A percentile compares a stretch with the other conserved stretches of the same genome.
Evolutionary conservation across 2,329 filamentous ascomycete genomes (phyloP).

Genomic region (Aspergillus japonicus): DNA sequence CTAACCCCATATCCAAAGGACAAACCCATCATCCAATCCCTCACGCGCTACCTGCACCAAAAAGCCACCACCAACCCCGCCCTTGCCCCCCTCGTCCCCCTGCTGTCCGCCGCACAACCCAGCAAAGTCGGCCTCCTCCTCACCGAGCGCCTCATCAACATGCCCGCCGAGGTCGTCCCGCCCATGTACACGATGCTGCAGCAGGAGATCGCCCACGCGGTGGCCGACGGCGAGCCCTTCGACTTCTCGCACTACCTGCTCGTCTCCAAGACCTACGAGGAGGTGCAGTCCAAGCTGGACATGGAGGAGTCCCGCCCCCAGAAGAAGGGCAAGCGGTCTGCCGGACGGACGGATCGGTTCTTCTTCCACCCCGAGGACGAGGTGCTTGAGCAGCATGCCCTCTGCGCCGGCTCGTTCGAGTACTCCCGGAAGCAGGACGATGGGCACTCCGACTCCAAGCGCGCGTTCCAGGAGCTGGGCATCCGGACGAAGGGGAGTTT

Average conservation of each 20-base stretch:
- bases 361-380: constrained; percentile 98
- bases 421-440: constrained; percentile 78
- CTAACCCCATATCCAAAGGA: constrained; percentile 37
- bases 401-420: constrained; percentile 67
- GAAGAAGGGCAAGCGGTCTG: constrained; percentile 64
- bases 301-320: constrained; percentile 60
- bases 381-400: constrained; percentile 72
- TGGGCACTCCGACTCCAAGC: constrained; percentile 81
- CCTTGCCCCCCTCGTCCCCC: constrained; percentile 57
- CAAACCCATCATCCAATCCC: constrained; percentile 67
- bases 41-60: constrained; percentile 68
- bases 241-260: constrained; percentile 91
- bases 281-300: constrained; percentile 79
- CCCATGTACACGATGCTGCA: constrained; percentile 93
- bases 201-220: constrained; percentile 84
- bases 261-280: constrained; percentile 86
- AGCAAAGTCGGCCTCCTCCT: constrained; percentile 74
- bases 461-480: constrained; percentile 90
- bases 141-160: constrained; percentile 93
- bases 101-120: constrained; percentile 53
- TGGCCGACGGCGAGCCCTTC: constrained; percentile 90
- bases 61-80: constrained; percentile 54
- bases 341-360: constrained; percentile 60
- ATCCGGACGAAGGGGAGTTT: constrained; percentile 80
- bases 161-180: constrained; percentile 87